Conservation (phyloP, 371 early-diverging fungal species). For the Basidiobolus meristosporus region DNA sequence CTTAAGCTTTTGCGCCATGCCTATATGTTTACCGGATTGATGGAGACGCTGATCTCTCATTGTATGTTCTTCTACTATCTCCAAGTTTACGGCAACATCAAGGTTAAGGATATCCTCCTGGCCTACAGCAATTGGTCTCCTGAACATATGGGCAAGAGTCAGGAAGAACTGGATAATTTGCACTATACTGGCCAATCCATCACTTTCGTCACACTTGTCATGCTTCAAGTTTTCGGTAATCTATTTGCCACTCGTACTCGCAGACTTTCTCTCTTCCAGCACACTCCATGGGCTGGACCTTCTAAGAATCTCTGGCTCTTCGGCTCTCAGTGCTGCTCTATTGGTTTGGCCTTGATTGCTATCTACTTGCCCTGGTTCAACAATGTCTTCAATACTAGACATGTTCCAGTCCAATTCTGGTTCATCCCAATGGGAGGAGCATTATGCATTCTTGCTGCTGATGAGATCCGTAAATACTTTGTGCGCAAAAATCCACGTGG, state of each 20-base stretch:
- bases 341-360: constrained; percentile 27
- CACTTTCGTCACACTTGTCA: constrained; percentile 39
- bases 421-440: constrained; percentile 31
- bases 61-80: constrained; percentile 36
- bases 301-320: constrained; percentile 26
- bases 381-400: constrained; percentile 29
- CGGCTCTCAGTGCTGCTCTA: constrained; percentile 16
- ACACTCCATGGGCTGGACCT: constrained; percentile 27
- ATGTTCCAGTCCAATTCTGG: constrained; percentile 48
- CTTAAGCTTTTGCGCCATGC: constrained; percentile 26
- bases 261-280: constrained; percentile 27
- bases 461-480: constrained; percentile 27
- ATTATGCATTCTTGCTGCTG: constrained; percentile 17
- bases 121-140: constrained; percentile 21
- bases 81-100: constrained; percentile 18
- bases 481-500: constrained; percentile 18
- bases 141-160: constrained; percentile 20
- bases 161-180: constrained; percentile 15
- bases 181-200: constrained; percentile 29
- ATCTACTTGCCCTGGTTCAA: constrained; percentile 35
- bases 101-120: constrained; percentile 23
- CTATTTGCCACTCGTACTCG: constrained; percentile 37
- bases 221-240: constrained; percentile 35
- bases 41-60: constrained; percentile 30
- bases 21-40: constrained; percentile 41